Percentiles rank a stretch among this genome's conserved stretches.
Conservation (phyloP, 2,329 filamentous ascomycete genomes). For the Cryphonectria parasitica region DNA sequence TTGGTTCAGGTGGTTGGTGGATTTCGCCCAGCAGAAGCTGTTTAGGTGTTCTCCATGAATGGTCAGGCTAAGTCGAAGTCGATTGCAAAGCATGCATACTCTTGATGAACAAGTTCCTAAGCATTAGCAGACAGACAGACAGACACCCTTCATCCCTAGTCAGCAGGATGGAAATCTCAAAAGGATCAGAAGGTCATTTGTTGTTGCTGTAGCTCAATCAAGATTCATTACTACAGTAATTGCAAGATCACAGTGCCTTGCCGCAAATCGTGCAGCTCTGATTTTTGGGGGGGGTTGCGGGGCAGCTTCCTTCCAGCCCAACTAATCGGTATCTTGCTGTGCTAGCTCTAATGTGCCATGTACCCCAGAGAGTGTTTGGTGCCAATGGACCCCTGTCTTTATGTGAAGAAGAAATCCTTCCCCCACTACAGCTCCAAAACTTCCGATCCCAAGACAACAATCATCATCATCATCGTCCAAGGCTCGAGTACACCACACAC, state of each 20-base stretch:
- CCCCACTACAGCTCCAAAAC: conserved; percentile 1
- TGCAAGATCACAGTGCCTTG: not conserved
- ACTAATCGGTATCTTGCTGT: not conserved
- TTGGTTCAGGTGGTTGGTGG: not conserved
- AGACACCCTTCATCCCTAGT: not conserved
- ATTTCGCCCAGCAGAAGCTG: not conserved
- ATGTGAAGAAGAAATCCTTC: not conserved
- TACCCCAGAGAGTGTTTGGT: not conserved
- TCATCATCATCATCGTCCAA: not conserved
- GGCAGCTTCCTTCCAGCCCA: not conserved
- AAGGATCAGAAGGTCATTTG: not conserved
- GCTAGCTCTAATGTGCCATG: not conserved
- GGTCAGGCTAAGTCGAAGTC: not conserved
- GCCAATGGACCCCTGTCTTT: not conserved
- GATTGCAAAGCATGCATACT: not conserved
- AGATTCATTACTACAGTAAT: not conserved
- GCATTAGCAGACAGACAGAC: not conserved
- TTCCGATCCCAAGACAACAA: not conserved
- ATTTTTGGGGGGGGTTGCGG: not conserved
- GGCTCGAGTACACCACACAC: not conserved
- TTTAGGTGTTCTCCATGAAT: not conserved
- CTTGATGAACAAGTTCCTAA: not conserved
- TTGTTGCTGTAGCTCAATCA: not conserved
- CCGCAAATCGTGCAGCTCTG: not conserved
- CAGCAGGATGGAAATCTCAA: not conserved